Base-by-base conservation (phyloP, 441 rosid genomes). In the Lepidium campestre region DNA sequence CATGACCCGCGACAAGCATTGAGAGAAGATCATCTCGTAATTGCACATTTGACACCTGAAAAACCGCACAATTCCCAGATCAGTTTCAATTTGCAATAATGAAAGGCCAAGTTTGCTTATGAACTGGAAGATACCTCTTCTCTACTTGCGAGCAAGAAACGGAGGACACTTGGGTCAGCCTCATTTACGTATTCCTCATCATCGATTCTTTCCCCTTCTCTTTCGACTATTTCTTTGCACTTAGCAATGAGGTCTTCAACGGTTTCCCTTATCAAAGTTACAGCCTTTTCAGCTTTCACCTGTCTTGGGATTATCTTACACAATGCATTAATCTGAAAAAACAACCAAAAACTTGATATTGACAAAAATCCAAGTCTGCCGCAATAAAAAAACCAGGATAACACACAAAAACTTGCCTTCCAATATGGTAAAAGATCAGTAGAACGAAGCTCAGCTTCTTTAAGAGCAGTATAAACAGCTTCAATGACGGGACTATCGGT, bases 1-100 rank as follows among this genome's bases (percentile, higher is more conserved):
- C 98, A 64, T 88, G 97, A 60, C 98, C 97, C 12, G 98, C 98
- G 32, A 90, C 98, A 75, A 93, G 82, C 96, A 90, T 86, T 35
- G 98, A 93, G 73, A 93, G 77, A 68, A 88, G 87, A 79, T 93
- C 98, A 72, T 93, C 97, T 47, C 96, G 80, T 73, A 93, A 73
- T 73, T 90, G 98, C 46, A 75, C 66, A 70, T 92, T 90, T 10
- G 96, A 88, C 56, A 93, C 96, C 98, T 93, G 65, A 36, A 57
- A 69, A 15, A 29, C 22, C 17, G 11, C 10, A 74, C 41, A 48
- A 57, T 19, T 27, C 47, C 31, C 35, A 57, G 56, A 35, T 25
- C 52, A 69, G 50, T n/a, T 48, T 29, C 42, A 10, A 18, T 44
- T 17, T 45, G 40, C 50, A 41, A 52, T 25, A 25, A 13, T 10